Percentiles rank a stretch among this genome's conserved stretches.
These are phyloP conservation scores for Clitopilus passeckerianus DNA, from an alignment of 768 basidiomycete genomes.

Conservation along the genomic window DNA sequence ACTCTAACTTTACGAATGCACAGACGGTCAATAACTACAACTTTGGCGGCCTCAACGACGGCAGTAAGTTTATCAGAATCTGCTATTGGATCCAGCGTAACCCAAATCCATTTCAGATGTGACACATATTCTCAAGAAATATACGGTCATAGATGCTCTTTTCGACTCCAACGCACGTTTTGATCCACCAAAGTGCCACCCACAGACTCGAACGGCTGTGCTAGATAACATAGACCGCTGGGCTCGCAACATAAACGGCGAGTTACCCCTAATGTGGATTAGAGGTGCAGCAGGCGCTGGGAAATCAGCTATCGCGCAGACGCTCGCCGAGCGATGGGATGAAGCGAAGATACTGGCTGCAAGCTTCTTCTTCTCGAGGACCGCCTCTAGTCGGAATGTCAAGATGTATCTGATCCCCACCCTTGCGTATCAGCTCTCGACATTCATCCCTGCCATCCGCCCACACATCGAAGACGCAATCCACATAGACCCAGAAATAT, in stretches of 20 bases:
- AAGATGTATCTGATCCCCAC: constrained; percentile 22
- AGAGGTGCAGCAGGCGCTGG: constrained; percentile 16
- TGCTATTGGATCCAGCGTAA: neutral
- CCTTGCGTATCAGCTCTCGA: constrained; percentile 19
- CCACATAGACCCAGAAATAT: neutral
- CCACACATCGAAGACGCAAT: neutral
- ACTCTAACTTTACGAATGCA: neutral
- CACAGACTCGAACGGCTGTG: neutral
- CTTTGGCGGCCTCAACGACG: neutral
- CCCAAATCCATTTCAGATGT: neutral
- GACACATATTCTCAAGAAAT: neutral
- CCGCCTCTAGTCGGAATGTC: constrained; percentile 17
- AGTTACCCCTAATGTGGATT: neutral
- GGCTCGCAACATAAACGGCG: neutral
- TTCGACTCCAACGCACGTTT: constrained; percentile 2
- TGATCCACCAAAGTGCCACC: constrained; percentile 1
- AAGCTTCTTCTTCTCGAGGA: constrained; percentile 29
- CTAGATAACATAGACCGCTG: neutral
- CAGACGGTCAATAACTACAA: neutral
- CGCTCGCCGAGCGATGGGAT: constrained; percentile 15
- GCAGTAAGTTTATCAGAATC: neutral
- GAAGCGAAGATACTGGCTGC: constrained; percentile 15
- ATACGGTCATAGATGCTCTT: neutral
- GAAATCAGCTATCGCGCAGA: constrained; percentile 18
- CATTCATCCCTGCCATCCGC: constrained; percentile 1